Evolutionary conservation across 2,329 filamentous ascomycete species (phyloP).

Genomic region (Cyphellophora attinorum): DNA sequence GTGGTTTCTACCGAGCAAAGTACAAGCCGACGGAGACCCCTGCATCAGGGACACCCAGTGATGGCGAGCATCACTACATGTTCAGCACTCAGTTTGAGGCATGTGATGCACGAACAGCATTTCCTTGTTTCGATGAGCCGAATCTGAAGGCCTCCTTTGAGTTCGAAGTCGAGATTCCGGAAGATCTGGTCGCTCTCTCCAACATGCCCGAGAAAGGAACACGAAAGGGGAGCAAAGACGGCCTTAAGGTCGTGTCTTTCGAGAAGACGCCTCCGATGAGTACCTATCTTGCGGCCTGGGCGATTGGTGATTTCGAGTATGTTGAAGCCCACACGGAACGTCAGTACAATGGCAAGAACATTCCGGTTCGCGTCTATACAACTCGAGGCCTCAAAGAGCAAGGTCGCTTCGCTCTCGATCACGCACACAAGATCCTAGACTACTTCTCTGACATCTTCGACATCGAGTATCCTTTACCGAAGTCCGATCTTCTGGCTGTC

Average conservation of each 20-base stretch:
- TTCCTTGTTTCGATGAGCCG: slow-evolving; percentile 97
- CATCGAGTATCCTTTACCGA: slow-evolving; percentile 87
- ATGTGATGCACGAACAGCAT: slow-evolving; percentile 86
- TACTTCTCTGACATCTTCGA: slow-evolving; percentile 92
- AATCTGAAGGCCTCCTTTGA: slow-evolving; percentile 96
- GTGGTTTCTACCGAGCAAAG: slow-evolving; percentile 86
- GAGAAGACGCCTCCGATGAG: slow-evolving; percentile 84
- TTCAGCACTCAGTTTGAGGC: slow-evolving; percentile 96
- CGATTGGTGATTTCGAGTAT: slow-evolving; percentile 93
- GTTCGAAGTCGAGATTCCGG: slow-evolving; percentile 82
- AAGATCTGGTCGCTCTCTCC: slow-evolving; percentile 77
- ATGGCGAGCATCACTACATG: slow-evolving; percentile 55
- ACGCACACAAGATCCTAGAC: slow-evolving; percentile 87
- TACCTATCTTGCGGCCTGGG: slow-evolving; percentile 83
- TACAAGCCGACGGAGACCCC: slow-evolving; percentile 73
- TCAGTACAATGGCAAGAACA: slow-evolving; percentile 79
- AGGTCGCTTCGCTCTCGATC: slow-evolving; percentile 78
- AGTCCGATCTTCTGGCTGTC: slow-evolving; percentile 81
- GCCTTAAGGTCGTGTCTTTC: slow-evolving; percentile 61
- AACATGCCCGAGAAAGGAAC: slow-evolving; percentile 86
- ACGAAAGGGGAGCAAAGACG: slow-evolving; percentile 57
- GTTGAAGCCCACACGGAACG: slow-evolving; percentile 84
- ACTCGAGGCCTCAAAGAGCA: slow-evolving; percentile 91
- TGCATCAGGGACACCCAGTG: slow-evolving; percentile 67
- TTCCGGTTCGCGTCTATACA: slow-evolving; percentile 93